Percentiles rank a stretch among this genome's conserved stretches.
Evolutionary conservation across 441 rosid genomes (phyloP).

Genomic region (Manihot esculenta): DNA sequence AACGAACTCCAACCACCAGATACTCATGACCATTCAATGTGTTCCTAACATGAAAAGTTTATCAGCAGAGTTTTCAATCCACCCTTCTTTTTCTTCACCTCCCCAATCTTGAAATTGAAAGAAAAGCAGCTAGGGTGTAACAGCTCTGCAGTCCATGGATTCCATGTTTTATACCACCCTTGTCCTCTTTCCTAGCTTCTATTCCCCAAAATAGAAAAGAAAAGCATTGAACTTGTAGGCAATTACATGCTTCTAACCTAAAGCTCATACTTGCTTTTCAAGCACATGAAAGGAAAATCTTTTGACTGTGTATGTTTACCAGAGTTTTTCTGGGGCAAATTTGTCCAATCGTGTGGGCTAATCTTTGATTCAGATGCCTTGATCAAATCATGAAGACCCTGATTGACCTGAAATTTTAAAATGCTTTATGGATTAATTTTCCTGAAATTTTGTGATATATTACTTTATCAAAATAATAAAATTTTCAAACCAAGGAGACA

Average conservation of each 20-base stretch:
- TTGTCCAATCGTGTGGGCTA: constrained; percentile 71
- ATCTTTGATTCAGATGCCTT: constrained; percentile 57
- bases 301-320: constrained; percentile 38
- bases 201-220: background rate
- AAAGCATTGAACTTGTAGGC: background rate
- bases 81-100: constrained; percentile 2
- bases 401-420: constrained; percentile 71
- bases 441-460: too few species aligned
- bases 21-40: background rate
- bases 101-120: background rate
- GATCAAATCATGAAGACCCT: constrained; percentile 72
- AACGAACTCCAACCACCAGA: background rate
- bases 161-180: background rate
- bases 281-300: background rate
- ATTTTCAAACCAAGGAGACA: background rate
- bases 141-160: background rate
- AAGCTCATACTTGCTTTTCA: background rate
- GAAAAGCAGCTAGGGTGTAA: background rate
- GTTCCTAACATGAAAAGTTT: constrained; percentile 1
- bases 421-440: background rate
- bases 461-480: too few species aligned
- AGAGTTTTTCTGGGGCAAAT: constrained; percentile 49
- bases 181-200: background rate
- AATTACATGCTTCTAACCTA: background rate
- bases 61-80: background rate